Evolutionary conservation across 495 filamentous ascomycete genomes (phyloP).

Genomic region (Trypethelium eluteriae): DNA sequence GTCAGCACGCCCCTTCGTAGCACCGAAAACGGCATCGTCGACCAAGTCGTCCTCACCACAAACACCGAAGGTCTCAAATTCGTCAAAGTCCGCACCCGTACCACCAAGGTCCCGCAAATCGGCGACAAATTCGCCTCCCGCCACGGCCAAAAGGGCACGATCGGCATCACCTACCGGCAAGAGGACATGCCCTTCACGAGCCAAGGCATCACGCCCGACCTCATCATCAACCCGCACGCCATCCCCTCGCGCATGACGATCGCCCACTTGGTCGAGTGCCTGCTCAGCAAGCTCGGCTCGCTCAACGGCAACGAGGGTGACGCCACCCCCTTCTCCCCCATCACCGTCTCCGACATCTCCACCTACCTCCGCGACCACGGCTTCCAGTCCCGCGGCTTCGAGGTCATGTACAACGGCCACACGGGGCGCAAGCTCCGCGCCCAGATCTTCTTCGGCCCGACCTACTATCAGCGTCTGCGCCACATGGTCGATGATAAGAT

Average conservation of each 20-base stretch:
- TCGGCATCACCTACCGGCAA: constrained; percentile 93
- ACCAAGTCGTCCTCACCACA: constrained; percentile 85
- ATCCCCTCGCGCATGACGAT: constrained; percentile 99
- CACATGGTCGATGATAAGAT: constrained; percentile 99
- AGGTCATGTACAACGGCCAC: constrained; percentile 98
- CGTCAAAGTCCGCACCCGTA: constrained; percentile 93
- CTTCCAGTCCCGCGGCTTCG: constrained; percentile 94
- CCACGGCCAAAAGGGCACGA: constrained; percentile 98
- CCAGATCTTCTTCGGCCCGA: constrained; percentile 94
- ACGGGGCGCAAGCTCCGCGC: constrained; percentile 86
- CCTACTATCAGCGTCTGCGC: constrained; percentile 96
- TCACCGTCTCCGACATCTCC: constrained; percentile 92
- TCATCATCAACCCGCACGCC: constrained; percentile 99
- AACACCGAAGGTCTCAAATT: constrained; percentile 85
- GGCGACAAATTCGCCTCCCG: constrained; percentile 99
- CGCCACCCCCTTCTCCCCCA: constrained; percentile 95
- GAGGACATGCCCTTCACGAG: constrained; percentile 98
- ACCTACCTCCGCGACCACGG: constrained; percentile 80
- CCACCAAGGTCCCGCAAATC: constrained; percentile 96
- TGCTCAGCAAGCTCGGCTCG: constrained; percentile 88
- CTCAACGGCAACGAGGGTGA: constrained; percentile 90
- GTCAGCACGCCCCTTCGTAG: constrained; percentile 89
- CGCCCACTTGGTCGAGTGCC: constrained; percentile 98
- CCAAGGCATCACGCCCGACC: constrained; percentile 83
- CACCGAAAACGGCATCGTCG: constrained; percentile 93